Evolutionary conservation across 495 filamentous ascomycete species (phyloP).

Genomic region (Cladorrhinum samala): DNA sequence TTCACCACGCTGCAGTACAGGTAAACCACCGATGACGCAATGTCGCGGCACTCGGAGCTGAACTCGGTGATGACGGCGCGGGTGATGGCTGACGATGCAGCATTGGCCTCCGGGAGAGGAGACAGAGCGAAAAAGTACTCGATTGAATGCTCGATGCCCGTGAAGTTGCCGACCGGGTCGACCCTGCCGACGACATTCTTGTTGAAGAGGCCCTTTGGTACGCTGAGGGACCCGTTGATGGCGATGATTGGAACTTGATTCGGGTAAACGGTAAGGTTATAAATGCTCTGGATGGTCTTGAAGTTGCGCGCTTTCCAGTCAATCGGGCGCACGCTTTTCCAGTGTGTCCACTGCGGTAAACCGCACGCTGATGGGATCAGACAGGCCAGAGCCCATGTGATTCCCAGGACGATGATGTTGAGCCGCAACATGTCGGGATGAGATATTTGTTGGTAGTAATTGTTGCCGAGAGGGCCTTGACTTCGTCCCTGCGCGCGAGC

Average conservation of each 20-base stretch:
- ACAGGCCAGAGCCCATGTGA: neutral
- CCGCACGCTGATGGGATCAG: neutral
- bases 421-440: neutral
- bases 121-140: constrained; percentile 37
- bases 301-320: constrained; percentile 28
- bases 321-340: constrained; percentile 7
- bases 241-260: constrained; percentile 33
- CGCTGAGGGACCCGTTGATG: constrained; percentile 18
- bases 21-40: constrained; percentile 32
- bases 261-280: constrained; percentile 37
- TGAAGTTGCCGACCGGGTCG: constrained; percentile 32
- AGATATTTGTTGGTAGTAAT: neutral
- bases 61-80: constrained; percentile 31
- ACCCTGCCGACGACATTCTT: constrained; percentile 29
- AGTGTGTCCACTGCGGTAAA: constrained; percentile 1
- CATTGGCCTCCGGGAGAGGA: constrained; percentile 26
- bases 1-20: constrained; percentile 29
- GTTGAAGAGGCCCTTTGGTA: constrained; percentile 34
- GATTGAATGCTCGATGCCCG: constrained; percentile 31
- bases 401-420: neutral
- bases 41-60: constrained; percentile 25
- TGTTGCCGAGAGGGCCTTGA: neutral
- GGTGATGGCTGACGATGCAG: constrained; percentile 24
- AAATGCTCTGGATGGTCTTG: constrained; percentile 32
- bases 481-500: neutral